Evolutionary conservation across 306 rosid genomes (phyloP).

Genomic region (Casuarina glauca): DNA sequence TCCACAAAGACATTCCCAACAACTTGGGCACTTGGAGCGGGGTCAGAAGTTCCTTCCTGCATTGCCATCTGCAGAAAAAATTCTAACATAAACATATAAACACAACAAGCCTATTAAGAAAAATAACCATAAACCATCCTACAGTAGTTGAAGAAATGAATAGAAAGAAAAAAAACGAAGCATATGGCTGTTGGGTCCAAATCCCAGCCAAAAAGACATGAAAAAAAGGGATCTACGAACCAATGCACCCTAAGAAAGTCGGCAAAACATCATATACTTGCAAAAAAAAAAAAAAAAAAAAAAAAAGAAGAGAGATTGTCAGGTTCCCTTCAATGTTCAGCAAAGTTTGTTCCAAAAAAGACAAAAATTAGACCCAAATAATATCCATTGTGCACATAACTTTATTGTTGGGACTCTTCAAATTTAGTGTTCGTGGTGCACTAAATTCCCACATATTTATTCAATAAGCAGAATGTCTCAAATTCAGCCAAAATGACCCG

Average conservation of each 20-base stretch:
- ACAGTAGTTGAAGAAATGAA: neutral
- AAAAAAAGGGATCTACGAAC: neutral
- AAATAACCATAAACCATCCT: neutral
- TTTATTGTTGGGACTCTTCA: neutral
- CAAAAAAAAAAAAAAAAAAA: no score
- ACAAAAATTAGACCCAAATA: neutral
- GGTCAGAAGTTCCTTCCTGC: slow-evolving; percentile 77
- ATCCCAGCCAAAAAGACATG: neutral
- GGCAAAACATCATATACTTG: neutral
- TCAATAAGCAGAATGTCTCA: slow-evolving; percentile 71
- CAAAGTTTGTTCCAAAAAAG: neutral
- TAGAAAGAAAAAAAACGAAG: no score
- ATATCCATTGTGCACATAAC: neutral
- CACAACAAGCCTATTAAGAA: neutral
- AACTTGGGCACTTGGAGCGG: slow-evolving; percentile 80
- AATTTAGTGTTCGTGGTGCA: neutral
- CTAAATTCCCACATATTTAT: slow-evolving; percentile 50
- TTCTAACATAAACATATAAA: slow-evolving; percentile 9
- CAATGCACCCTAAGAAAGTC: neutral
- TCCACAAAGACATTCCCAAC: slow-evolving; percentile 96
- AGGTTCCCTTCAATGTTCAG: neutral
- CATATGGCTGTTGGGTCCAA: neutral
- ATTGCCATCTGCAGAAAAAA: slow-evolving; percentile 64
- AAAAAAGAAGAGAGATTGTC: no score
- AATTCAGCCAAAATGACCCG: slow-evolving; percentile 92